A percentile compares a stretch with the other conserved stretches of the same genome.
Conservation (phyloP, 768 basidiomycete species). For the Ephemerocybe angulata region DNA sequence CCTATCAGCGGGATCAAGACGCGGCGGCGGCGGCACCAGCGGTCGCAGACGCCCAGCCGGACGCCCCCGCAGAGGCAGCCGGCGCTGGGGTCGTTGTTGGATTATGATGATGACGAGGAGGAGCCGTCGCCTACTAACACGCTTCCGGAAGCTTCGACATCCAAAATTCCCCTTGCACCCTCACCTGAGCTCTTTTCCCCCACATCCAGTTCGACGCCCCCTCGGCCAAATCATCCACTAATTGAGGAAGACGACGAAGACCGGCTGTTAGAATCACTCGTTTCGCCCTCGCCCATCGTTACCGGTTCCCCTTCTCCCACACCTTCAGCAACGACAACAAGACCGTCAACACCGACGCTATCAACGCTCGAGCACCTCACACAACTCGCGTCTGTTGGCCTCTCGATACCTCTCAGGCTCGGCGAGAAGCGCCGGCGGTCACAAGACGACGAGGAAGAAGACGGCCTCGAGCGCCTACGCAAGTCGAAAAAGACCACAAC, state of each 20-base stretch:
- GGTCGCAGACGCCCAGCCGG: constrained; percentile 31
- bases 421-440: constrained; percentile 70
- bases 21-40: constrained; percentile 42
- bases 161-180: constrained; percentile 9
- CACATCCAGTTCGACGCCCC: constrained; percentile 25
- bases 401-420: constrained; percentile 44
- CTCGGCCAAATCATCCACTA: constrained; percentile 42
- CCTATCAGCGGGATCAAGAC: constrained; percentile 47
- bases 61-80: constrained; percentile 44
- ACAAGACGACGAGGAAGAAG: constrained; percentile 72
- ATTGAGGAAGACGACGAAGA: constrained; percentile 54
- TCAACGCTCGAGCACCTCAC: constrained; percentile 3
- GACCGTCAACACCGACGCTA: constrained; percentile 20
- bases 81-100: constrained; percentile 59
- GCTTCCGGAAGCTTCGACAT: background rate
- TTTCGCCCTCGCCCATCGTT: constrained; percentile 34
- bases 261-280: constrained; percentile 52
- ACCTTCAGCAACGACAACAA: constrained; percentile 12
- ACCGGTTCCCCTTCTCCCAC: background rate
- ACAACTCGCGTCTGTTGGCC: constrained; percentile 11
- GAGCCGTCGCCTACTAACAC: constrained; percentile 4
- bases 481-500: constrained; percentile 49
- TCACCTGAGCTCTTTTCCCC: constrained; percentile 21
- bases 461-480: constrained; percentile 59
- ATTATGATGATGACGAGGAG: constrained; percentile 69